Base-by-base conservation (phyloP, 805 yeast genomes). In the Ogataea pilisensis region DNA sequence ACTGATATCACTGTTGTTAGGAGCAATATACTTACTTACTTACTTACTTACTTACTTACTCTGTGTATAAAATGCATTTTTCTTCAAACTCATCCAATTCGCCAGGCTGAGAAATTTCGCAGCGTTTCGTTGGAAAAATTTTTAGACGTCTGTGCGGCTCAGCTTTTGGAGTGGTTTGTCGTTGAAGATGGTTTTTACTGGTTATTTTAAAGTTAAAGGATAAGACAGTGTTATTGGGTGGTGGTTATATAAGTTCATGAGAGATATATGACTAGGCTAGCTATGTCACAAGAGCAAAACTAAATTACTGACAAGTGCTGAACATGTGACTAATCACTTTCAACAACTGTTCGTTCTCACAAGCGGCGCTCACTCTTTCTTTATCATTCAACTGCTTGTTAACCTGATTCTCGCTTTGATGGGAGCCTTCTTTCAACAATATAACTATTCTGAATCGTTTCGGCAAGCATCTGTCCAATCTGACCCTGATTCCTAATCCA, bases 361-460 rank as follows among this genome's bases (percentile, higher is more conserved):
- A 90, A 0, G 99, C 99, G 21, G 99, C 99, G 25, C 96, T 95
- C 0, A 93, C 97, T 46, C 99, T 71, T 64, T 93, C 99, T 65
- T 93, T 93, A 60, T 93, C 99, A 57, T 93, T 93, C 45, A 93
- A 73, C 65, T 93, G 99, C 59, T 91, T 91, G 64, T 93, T 93
- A 18, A 93, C 98, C 59, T 93, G 99, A 50, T 76, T 77, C 60
- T 93, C 99, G 58, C 95, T 85, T 61, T 93, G 97, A 60, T 93
- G 99, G 1, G 95, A 78, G 1, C 98, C 98, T 53, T 87, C 86
- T 56, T 90, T 89, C 37, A 93, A 75, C 30, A 84, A 65, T 24
- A 93, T 84, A 12, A 80, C 76, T 43, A 88, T 80, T 49, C 98
- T 72, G 68, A 76, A 90, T 41, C 96, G 69, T 4, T 88, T 79